phyloP scores from a whole-genome alignment of 495 filamentous ascomycete genomes.

The Podospora australis region DNA sequence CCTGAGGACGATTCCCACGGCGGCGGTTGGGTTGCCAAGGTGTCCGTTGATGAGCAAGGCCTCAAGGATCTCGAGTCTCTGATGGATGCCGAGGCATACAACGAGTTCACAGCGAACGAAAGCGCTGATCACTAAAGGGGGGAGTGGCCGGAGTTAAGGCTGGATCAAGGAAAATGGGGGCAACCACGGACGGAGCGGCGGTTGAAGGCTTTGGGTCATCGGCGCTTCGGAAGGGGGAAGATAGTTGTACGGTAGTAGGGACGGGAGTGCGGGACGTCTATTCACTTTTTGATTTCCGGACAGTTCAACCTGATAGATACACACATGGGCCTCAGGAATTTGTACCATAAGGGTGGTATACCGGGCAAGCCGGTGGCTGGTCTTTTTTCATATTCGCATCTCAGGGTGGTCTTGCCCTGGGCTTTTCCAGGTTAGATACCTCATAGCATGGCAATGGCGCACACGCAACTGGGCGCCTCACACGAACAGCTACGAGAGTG shows the following conservation, averaged over 20 bases:
- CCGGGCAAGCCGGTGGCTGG: conserved; percentile 14
- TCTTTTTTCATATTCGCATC: conserved; percentile 9
- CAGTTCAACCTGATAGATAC: conserved; percentile 34
- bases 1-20: conserved; percentile 62
- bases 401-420: too few species aligned
- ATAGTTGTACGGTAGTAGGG: background rate
- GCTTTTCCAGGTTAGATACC: background rate
- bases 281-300: conserved; percentile 8
- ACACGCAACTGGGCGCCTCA: too few species aligned
- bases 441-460: background rate
- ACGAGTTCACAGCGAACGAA: conserved; percentile 50
- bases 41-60: conserved; percentile 59
- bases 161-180: background rate
- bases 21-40: conserved; percentile 89
- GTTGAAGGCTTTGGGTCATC: too few species aligned
- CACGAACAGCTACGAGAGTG: background rate
- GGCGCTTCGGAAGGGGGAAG: background rate
- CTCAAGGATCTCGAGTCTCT: conserved; percentile 63
- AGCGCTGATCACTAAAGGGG: conserved; percentile 17
- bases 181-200: background rate
- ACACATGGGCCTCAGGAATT: conserved; percentile 8
- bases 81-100: conserved; percentile 70
- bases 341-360: conserved; percentile 22
- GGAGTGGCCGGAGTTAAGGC: background rate
- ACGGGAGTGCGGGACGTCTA: background rate